Evolutionary conservation across 352 stramenopile genomes (phyloP).

Genomic region (Discostella stelligera): DNA sequence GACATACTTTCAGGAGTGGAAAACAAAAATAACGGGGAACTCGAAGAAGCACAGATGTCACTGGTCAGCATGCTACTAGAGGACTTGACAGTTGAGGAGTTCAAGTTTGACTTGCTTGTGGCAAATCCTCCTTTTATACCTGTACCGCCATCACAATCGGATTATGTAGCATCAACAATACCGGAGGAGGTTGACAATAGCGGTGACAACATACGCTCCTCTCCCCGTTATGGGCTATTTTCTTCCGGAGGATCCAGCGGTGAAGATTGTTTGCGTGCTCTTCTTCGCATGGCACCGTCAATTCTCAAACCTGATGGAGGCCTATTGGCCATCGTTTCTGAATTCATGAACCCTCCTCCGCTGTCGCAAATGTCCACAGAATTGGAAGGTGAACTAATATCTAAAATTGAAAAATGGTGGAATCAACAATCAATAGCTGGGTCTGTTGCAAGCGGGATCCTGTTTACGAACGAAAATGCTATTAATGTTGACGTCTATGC

Average conservation of each 20-base stretch:
- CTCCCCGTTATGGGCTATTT: slow-evolving; percentile 62
- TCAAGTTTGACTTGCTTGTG: slow-evolving; percentile 57
- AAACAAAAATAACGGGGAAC: not conserved
- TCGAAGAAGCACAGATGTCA: not conserved
- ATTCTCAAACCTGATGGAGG: slow-evolving; percentile 38
- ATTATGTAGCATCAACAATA: slow-evolving; percentile 21
- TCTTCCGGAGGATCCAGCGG: slow-evolving; percentile 57
- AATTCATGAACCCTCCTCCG: slow-evolving; percentile 69
- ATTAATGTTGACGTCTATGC: slow-evolving; percentile 54
- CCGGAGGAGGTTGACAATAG: slow-evolving; percentile 14
- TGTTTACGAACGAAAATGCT: slow-evolving; percentile 72
- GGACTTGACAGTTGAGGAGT: not conserved
- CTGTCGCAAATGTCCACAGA: not conserved
- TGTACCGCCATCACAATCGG: slow-evolving; percentile 46
- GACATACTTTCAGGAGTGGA: slow-evolving; percentile 35
- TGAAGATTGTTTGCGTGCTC: slow-evolving; percentile 57
- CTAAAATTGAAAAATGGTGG: slow-evolving; percentile 41
- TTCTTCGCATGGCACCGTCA: slow-evolving; percentile 49
- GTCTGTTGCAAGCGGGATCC: slow-evolving; percentile 34
- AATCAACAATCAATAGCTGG: not conserved
- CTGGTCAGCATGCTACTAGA: slow-evolving; percentile 3
- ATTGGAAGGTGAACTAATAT: slow-evolving; percentile 8
- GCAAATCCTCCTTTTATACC: slow-evolving; percentile 80
- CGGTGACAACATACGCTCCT: slow-evolving; percentile 4
- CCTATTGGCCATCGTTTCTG: slow-evolving; percentile 68